These are phyloP conservation scores for Dioszegia crocea DNA, from an alignment of 768 basidiomycete genomes.

Conservation along the genomic window DNA sequence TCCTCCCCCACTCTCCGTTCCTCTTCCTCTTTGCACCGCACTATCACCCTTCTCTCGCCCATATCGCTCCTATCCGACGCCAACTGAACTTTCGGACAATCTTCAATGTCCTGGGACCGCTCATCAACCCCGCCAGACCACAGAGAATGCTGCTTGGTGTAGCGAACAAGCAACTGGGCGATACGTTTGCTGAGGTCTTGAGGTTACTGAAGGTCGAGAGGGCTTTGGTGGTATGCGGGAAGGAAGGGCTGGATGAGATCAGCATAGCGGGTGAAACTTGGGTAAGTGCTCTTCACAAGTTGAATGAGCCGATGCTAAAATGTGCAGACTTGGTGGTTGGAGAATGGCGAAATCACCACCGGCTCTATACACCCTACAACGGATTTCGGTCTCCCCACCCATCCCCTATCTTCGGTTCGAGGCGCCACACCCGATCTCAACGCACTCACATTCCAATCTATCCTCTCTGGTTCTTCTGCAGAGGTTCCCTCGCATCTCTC, in stretches of 20 bases:
- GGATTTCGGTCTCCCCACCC: conserved; percentile 70
- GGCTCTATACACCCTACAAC: conserved; percentile 60
- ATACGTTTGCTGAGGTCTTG: conserved; percentile 72
- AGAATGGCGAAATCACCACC: conserved; percentile 60
- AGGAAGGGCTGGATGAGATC: conserved; percentile 89
- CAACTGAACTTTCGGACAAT: conserved; percentile 89
- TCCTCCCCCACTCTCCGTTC: conserved; percentile 66
- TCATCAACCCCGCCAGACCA: conserved; percentile 86
- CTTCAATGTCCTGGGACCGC: conserved; percentile 90
- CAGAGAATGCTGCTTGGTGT: conserved; percentile 88
- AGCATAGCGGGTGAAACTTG: conserved; percentile 85
- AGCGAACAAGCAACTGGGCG: conserved; percentile 72
- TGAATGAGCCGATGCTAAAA: not conserved
- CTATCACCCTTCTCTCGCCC: conserved; percentile 81
- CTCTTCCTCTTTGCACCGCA: conserved; percentile 90
- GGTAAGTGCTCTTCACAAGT: conserved; percentile 54
- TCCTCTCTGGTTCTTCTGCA: conserved; percentile 59
- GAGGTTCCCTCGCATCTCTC: conserved; percentile 31
- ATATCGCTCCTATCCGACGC: conserved; percentile 77
- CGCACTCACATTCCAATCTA: conserved; percentile 63
- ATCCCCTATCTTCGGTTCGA: conserved; percentile 66
- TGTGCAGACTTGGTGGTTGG: conserved; percentile 63
- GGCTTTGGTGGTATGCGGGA: conserved; percentile 89
- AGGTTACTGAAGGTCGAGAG: conserved; percentile 69
- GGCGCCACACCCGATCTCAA: conserved; percentile 77